These are phyloP conservation scores for Angomonas ambiguus DNA, from an alignment of 208 protist species.

Conservation along the genomic window DNA sequence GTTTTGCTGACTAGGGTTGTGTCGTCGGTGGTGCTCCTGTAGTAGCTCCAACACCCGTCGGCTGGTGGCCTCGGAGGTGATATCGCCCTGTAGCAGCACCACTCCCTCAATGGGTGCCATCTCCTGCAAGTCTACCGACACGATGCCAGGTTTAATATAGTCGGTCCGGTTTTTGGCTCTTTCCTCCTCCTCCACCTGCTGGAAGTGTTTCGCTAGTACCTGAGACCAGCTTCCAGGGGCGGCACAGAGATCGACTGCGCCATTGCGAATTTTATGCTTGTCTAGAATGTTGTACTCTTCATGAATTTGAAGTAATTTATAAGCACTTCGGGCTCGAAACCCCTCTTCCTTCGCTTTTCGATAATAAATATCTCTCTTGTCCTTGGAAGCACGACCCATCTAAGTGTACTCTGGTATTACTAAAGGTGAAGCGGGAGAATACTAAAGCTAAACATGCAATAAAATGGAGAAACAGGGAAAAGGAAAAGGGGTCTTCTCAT, in stretches of 20 bases:
- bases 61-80: constrained; percentile 80
- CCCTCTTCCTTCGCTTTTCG: constrained; percentile 99
- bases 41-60: constrained; percentile 91
- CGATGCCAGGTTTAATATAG: constrained; percentile 31
- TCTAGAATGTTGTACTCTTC: constrained; percentile 96
- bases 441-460: background rate
- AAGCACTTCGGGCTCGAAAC: constrained; percentile 98
- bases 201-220: constrained; percentile 76
- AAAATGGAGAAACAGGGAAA: constrained; percentile 1
- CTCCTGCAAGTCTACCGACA: constrained; percentile 98
- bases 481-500: too few species aligned
- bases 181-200: constrained; percentile 4
- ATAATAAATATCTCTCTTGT: constrained; percentile 99
- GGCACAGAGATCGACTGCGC: constrained; percentile 98
- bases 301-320: constrained; percentile 99
- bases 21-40: constrained; percentile 33
- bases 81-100: constrained; percentile 82
- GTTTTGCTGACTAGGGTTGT: background rate
- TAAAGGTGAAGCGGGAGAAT: too few species aligned
- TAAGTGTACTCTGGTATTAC: constrained; percentile 3
- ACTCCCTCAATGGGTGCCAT: constrained; percentile 99
- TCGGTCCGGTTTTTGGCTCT: background rate
- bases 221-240: constrained; percentile 96
- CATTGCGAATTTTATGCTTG: constrained; percentile 63
- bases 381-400: constrained; percentile 94